Base-by-base conservation (phyloP, 2,329 filamentous ascomycete genomes). In the Fonsecaea nubica region DNA sequence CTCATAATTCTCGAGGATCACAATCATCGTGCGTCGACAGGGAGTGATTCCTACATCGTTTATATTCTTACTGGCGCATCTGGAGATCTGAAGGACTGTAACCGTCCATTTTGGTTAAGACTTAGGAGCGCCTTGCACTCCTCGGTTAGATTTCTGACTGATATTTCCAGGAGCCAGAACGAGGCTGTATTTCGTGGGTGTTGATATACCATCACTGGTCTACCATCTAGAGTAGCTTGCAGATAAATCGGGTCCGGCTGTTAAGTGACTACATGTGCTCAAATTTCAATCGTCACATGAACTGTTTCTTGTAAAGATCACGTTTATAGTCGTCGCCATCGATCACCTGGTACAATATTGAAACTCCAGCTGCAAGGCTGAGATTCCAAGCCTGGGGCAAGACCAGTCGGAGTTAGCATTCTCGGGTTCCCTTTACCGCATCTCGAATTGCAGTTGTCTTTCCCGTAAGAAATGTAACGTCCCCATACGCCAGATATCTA, bases 1-100 rank as follows among this genome's bases (percentile, higher is more conserved):
- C 80, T 80, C 38, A 83, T 75, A 1, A 74, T 75, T 36, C 75
- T 75, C 79, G 10, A 79, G 81, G 45, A 81, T 78, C 21, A 83
- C 75, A 35, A 83, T 71, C 10, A 69, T 65, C 56, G 76, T 77
- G 75, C 72, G 40, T 66, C 60, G 12, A 61, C 56, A 1, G 71
- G 56, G 65, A 76, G 75, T 1, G 35, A 36, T 36, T 10, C 35
- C 35, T 36, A 36, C 35, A 36, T 36, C 9, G 35, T 36, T 2
- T 10, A 10, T 36, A 7, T 4, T 13, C 12, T 10, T 13, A 36
- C 35, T 36, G 35, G 35, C 35, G 7, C 8, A 9, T 36, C 12
- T 36, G 35, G 30, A 32, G 30, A 36, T 36, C 35, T 36, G 35
- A 36, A 36, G 8, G 8, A 13, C 35, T 36, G 30, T 32, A 10